Percentiles rank a stretch among this genome's conserved stretches.
Evolutionary conservation across 345 rosid species (phyloP).

Genomic region (Nephelium lappaceum): DNA sequence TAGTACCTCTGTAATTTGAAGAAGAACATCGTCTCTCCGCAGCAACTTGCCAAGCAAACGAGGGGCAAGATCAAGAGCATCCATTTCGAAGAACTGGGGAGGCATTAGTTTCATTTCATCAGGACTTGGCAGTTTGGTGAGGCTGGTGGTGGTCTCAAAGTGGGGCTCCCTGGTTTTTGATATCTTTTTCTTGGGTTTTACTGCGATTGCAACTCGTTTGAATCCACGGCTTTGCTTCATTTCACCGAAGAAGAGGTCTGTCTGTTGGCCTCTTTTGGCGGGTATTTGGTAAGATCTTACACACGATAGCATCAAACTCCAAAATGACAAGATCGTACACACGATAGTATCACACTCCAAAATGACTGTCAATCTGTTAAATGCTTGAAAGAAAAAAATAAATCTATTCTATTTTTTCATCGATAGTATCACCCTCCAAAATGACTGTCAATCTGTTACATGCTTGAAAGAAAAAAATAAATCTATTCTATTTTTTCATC

Average conservation of each 20-base stretch:
- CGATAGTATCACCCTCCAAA: too few relatives aligned
- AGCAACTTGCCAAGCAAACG: constrained; percentile 90
- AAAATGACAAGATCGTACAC: too few relatives aligned
- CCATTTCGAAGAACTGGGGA: constrained; percentile 72
- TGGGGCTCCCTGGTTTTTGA: background rate
- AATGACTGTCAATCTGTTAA: too few relatives aligned
- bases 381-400: too few relatives aligned
- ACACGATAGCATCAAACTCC: background rate
- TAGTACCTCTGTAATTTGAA: constrained; percentile 84
- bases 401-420: too few relatives aligned
- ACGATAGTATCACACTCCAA: too few relatives aligned
- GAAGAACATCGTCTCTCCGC: constrained; percentile 73
- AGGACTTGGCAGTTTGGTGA: constrained; percentile 19
- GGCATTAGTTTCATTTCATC: constrained; percentile 49
- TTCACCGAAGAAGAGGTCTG: background rate
- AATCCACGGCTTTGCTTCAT: constrained; percentile 38
- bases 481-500: too few relatives aligned
- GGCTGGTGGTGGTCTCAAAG: constrained; percentile 14
- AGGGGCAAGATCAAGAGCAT: constrained; percentile 89
- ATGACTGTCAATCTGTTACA: too few relatives aligned
- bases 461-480: too few relatives aligned
- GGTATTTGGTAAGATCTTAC: background rate
- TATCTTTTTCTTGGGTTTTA: constrained; percentile 17
- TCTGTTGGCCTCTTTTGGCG: background rate
- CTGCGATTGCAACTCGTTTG: constrained; percentile 32